Evolutionary conservation across 2,329 filamentous ascomycete species (phyloP), one percentile per base, ranked within the genome.

Genomic region (Graphilbum fragrans): DNA sequence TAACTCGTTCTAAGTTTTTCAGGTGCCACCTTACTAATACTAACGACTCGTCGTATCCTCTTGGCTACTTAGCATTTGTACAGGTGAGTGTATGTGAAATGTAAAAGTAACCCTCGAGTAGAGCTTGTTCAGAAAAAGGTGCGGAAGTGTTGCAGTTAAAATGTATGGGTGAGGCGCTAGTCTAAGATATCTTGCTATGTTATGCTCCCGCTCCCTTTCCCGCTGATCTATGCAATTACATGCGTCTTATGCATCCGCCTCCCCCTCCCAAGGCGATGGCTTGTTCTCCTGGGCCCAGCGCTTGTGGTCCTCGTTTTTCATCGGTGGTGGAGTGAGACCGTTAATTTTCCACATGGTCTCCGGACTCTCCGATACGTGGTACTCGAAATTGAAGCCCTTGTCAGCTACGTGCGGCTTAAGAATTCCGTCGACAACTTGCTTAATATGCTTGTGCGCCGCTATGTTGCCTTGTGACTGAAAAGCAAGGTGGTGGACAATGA

Each of bases 311-410:
- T 25, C 34, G 22, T 36, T n/a, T n/a, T 37, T 34, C 37, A 33
- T 18, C 12, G 34, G n/a, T 7, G 43, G 43, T 8, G 43, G 43
- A n/a, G 37, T 27, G 11, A 38, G 25, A 2, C 43, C 65, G 20
- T 67, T 57, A 12, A 67, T 51, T 49, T 60, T 63, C 65, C 66
- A 69, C 39, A 68, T 41, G 35, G 55, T 53, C 17, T 62, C 49
- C n/a, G 59, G 56, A 23, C 60, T 65, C 52, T 69, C 64, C 10
- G 57, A 52, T 22, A 67, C 49, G 40, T 60, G 57, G 43, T 58
- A 64, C 50, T 69, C 66, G 56, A 57, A 67, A 42, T 63, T 60
- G 35, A 61, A 65, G 0, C 62, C 65, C 43, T 58, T 58, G 25
- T 64, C 63, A 1, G 48, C 53, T 1, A 67, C 48, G 38, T 60